Evolutionary conservation across 139 green algal genomes (phyloP).

Genomic region (Tetraselmis striata): DNA sequence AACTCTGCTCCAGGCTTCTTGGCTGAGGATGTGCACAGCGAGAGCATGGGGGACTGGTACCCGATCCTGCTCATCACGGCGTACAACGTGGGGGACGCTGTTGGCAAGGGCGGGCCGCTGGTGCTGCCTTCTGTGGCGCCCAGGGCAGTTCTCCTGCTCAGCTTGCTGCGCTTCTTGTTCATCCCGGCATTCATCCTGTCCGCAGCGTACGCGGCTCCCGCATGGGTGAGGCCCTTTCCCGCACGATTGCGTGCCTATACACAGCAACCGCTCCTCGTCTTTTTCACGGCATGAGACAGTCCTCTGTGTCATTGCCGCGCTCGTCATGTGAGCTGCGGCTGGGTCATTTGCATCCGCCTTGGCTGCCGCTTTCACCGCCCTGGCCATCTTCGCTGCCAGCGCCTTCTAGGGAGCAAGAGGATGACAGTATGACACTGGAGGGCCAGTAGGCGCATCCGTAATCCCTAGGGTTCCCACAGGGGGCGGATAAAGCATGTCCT

Average conservation of each 20-base stretch:
- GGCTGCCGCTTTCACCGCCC: too few species aligned
- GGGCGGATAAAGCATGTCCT: too few species aligned
- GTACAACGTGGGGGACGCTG: conserved; percentile 69
- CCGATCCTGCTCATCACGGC: conserved; percentile 64
- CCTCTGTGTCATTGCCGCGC: background rate
- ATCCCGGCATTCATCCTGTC: background rate
- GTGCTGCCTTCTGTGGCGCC: conserved; percentile 18
- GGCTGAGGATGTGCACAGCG: conserved; percentile 72
- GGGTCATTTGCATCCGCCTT: conserved; percentile 51
- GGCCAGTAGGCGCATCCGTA: too few species aligned
- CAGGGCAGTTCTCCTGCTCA: background rate
- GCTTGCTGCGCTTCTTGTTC: background rate
- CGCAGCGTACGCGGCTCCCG: background rate
- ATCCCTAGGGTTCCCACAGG: too few species aligned
- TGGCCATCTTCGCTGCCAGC: too few species aligned
- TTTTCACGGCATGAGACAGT: conserved; percentile 10
- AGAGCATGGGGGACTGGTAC: conserved; percentile 74
- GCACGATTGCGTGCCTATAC: too few species aligned
- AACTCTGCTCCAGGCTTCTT: conserved; percentile 55
- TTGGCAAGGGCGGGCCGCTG: conserved; percentile 42
- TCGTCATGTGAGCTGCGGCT: conserved; percentile 3
- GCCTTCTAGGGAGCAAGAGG: too few species aligned
- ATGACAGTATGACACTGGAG: too few species aligned
- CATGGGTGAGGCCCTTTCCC: background rate
- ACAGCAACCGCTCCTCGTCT: too few species aligned